phyloP scores from a whole-genome alignment of 2,329 filamentous ascomycete genomes.

The Hypoxylon sp. region DNA sequence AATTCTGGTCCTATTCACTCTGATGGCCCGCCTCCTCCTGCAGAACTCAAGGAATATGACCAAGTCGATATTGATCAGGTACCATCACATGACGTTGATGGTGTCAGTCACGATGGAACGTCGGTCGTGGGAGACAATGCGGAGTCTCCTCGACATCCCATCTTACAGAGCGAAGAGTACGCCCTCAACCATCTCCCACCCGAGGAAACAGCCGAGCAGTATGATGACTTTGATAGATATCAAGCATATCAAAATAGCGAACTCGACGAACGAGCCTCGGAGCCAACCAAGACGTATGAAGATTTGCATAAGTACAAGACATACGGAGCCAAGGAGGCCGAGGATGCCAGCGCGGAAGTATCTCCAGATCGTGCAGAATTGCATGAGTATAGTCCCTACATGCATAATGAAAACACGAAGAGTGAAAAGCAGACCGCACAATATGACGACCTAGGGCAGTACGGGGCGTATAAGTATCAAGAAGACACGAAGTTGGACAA shows the following conservation, averaged over 20 bases:
- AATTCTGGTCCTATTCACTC: slow-evolving; percentile 51
- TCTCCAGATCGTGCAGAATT: slow-evolving; percentile 57
- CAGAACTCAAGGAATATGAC: slow-evolving; percentile 57
- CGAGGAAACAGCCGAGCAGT: slow-evolving; percentile 52
- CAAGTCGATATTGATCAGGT: slow-evolving; percentile 53
- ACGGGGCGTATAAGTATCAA: slow-evolving; percentile 54
- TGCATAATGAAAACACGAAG: slow-evolving; percentile 55
- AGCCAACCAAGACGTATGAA: slow-evolving; percentile 53
- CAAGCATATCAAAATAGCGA: slow-evolving; percentile 47
- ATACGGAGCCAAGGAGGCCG: slow-evolving; percentile 51
- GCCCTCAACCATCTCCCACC: slow-evolving; percentile 53
- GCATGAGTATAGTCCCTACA: slow-evolving; percentile 57
- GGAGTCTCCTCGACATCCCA: slow-evolving; percentile 23
- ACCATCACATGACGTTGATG: slow-evolving; percentile 37
- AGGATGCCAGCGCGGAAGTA: slow-evolving; percentile 16
- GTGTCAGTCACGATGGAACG: slow-evolving; percentile 8
- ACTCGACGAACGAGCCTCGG: slow-evolving; percentile 35
- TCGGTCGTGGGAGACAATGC: slow-evolving; percentile 4
- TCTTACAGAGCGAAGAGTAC: slow-evolving; percentile 53
- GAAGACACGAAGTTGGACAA: slow-evolving; percentile 53
- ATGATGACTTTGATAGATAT: slow-evolving; percentile 52
- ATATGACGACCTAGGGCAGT: slow-evolving; percentile 60
- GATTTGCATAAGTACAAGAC: slow-evolving; percentile 58
- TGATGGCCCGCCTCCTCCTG: slow-evolving; percentile 55
- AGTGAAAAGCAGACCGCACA: slow-evolving; percentile 48